Evolutionary conservation across 2,329 filamentous ascomycete species (phyloP), one percentile per base, ranked within the genome.

Genomic region (Chaetomiaceae sp.): DNA sequence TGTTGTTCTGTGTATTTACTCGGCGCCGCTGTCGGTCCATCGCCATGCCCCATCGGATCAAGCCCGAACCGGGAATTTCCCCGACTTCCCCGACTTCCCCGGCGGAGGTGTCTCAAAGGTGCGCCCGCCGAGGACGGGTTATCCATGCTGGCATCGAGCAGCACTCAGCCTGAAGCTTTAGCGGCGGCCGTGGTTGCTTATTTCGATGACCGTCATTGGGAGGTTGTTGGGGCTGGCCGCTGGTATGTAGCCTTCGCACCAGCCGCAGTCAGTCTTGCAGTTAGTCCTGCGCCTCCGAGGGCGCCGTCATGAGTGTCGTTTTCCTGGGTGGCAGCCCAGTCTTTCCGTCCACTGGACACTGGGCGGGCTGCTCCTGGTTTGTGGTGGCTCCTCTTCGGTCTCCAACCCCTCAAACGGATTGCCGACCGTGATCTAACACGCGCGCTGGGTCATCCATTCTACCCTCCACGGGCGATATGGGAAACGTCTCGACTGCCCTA

Each of bases 161-260:
- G n/a, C n/a, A n/a, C n/a, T n/a, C n/a, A n/a, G n/a, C n/a, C 25
- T 27, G 25, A 27, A 27, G 25, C 25, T 27, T 27, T 27, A 9
- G 25, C 25, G 29, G 30, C 20, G 11, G 29, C 14, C 11, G 18
- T 34, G 21, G 40, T 8, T 43, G 34, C 23, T 18, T 32, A 6
- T 23, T 11, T 29, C 25, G 7, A 36, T 20, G 43, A 16, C 36
- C 40, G 16, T 14, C 21, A 16, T 21, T 5, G n/a, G n/a, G n/a
- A n/a, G n/a, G n/a, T n/a, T n/a, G n/a, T n/a, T 9, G 25, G 33
- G 25, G 40, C 23, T 54, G 47, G 47, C 25, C 47, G 27, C 29
- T 23, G 48, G 29, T 40, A 41, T 51, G 48, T 53, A 30, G 33
- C 47, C 47, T 36, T 25, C 20, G 11, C 47, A 51, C 46, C 44